Conservation (phyloP, 73 alveolate species). For the Paraurostyla sp. region DNA sequence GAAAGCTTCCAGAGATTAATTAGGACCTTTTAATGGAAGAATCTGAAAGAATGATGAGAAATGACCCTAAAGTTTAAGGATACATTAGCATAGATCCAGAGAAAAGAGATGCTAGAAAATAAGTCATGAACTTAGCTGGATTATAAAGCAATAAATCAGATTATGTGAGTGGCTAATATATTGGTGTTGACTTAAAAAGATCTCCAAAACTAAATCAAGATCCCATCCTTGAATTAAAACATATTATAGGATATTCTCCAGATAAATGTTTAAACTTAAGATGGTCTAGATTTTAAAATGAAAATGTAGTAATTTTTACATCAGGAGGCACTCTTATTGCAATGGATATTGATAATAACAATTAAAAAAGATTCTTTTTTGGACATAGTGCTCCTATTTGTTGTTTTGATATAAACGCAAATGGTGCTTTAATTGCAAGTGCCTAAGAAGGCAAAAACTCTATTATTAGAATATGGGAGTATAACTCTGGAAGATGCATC, state of each 20-base stretch:
- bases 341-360: conserved; percentile 73
- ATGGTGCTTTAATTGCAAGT: conserved; percentile 86
- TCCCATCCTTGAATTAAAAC: conserved; percentile 80
- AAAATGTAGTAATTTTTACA: conserved; percentile 76
- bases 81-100: conserved; percentile 23
- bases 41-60: not conserved
- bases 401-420: conserved; percentile 81
- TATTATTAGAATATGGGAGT: conserved; percentile 87
- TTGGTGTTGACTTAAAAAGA: conserved; percentile 47
- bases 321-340: conserved; percentile 83
- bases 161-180: conserved; percentile 37
- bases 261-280: conserved; percentile 76
- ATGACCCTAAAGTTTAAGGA: conserved; percentile 44
- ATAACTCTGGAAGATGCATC: conserved; percentile 76
- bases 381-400: conserved; percentile 85
- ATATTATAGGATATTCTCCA: conserved; percentile 83
- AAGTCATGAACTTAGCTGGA: conserved; percentile 41
- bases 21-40: conserved; percentile 15
- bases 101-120: conserved; percentile 19
- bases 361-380: conserved; percentile 80
- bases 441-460: conserved; percentile 85
- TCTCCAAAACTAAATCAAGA: conserved; percentile 75
- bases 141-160: conserved; percentile 29
- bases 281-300: conserved; percentile 79
- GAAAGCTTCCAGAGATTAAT: conserved; percentile 46